phyloP scores from a whole-genome alignment of 2,329 filamentous ascomycete species.

The Arthrinium phaeospermum region DNA sequence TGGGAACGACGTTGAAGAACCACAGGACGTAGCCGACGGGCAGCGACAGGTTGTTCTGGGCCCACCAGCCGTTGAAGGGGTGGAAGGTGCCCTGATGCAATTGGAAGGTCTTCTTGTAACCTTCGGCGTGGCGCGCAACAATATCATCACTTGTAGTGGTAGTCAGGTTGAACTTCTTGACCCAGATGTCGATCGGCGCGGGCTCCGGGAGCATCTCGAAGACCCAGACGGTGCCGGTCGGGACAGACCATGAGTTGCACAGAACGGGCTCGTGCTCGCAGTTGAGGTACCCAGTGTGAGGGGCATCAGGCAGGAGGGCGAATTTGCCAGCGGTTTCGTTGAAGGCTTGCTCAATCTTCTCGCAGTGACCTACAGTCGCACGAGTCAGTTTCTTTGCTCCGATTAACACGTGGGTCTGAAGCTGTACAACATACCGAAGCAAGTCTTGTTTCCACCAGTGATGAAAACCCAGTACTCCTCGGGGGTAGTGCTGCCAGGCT shows the following conservation, averaged over 20 bases:
- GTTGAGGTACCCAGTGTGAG: slow-evolving; percentile 72
- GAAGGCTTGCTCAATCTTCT: slow-evolving; percentile 66
- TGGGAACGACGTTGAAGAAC: slow-evolving; percentile 68
- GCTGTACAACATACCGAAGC: slow-evolving; percentile 58
- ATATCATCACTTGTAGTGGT: slow-evolving; percentile 69
- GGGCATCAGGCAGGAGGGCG: slow-evolving; percentile 63
- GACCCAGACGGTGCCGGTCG: slow-evolving; percentile 69
- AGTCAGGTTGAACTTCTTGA: slow-evolving; percentile 72
- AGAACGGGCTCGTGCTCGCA: slow-evolving; percentile 77
- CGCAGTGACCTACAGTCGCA: slow-evolving; percentile 63
- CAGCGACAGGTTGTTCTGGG: slow-evolving; percentile 65
- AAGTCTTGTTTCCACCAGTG: slow-evolving; percentile 80
- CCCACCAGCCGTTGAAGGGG: slow-evolving; percentile 73
- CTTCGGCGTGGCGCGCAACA: slow-evolving; percentile 63
- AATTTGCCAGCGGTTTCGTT: slow-evolving; percentile 70
- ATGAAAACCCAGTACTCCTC: slow-evolving; percentile 80
- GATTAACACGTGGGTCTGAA: slow-evolving; percentile 23
- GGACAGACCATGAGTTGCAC: slow-evolving; percentile 75
- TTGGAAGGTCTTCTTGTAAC: slow-evolving; percentile 45
- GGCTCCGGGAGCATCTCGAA: slow-evolving; percentile 71
- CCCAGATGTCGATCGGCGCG: slow-evolving; percentile 67
- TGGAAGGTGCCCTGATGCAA: slow-evolving; percentile 72
- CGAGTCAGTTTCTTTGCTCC: slow-evolving; percentile 25
- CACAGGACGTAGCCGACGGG: slow-evolving; percentile 73
- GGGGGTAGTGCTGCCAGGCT: slow-evolving; percentile 62